Evolutionary conservation across 1,139 yeast genomes (phyloP).

Genomic region (Pichia sp.): DNA sequence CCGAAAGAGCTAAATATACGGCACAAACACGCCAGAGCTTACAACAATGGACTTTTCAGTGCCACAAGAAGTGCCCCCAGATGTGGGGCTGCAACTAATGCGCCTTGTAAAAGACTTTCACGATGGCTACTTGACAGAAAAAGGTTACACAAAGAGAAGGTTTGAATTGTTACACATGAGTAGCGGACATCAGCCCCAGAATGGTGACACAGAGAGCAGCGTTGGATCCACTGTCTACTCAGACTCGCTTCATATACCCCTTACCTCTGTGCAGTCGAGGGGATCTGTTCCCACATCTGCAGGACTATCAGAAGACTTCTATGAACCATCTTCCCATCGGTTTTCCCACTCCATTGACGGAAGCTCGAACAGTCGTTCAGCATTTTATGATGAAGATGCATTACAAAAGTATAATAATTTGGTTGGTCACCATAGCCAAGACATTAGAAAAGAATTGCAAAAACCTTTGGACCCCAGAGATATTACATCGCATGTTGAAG

Average conservation of each 20-base stretch:
- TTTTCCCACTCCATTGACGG: conserved; percentile 7
- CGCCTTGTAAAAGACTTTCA: conserved; percentile 43
- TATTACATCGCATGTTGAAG: conserved; percentile 26
- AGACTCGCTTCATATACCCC: too few relatives aligned
- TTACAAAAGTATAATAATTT: conserved; percentile 8
- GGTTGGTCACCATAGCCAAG: conserved; percentile 4
- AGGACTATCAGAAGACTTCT: too few relatives aligned
- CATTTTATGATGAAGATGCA: conserved; percentile 7
- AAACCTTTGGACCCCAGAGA: conserved; percentile 59
- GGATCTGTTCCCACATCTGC: too few relatives aligned
- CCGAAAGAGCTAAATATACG: too few relatives aligned
- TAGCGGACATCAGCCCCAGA: too few relatives aligned
- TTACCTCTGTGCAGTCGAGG: too few relatives aligned
- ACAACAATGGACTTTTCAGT: conserved; percentile 33
- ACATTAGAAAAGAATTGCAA: conserved; percentile 30
- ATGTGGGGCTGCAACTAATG: conserved; percentile 31
- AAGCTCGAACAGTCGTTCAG: conserved; percentile 9
- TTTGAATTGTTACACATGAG: conserved; percentile 28
- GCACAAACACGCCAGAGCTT: neutral
- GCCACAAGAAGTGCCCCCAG: conserved; percentile 33
- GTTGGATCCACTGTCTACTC: too few relatives aligned
- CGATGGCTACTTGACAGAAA: conserved; percentile 63
- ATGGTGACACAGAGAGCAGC: too few relatives aligned
- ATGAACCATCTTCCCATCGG: too few relatives aligned
- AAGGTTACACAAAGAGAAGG: conserved; percentile 57